Base-by-base conservation (phyloP, 768 basidiomycete species). In the Amanita thiersii region DNA sequence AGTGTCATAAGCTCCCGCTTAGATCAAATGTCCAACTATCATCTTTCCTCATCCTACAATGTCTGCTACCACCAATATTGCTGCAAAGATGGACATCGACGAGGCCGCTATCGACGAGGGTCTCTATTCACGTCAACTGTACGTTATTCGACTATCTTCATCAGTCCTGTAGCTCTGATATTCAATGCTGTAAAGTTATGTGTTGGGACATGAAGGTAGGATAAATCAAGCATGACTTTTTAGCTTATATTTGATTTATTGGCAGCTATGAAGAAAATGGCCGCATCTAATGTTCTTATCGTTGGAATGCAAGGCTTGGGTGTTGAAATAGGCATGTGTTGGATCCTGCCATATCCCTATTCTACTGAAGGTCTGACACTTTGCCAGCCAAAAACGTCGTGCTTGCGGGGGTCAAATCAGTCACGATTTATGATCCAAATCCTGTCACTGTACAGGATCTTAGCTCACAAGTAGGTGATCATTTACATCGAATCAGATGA, bases 261-360 rank as follows among this genome's bases (percentile, higher is more conserved):
- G 33, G 19, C 51, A 97, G 94, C 94, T 33, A 98, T 98, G 96
- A 96, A 96, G 73, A 84, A 82, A 56, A 98, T 99, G 96, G 94
- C 96, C 5, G 70, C 77, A 11, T 97, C 93, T 26, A 96, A 96
- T 56, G 86, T 98, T 30, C 76, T 99, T 48, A 79, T 99, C 48
- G 81, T 96, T 34, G 96, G 96, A 7, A 63, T 91, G 56, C 82
- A 85, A 44, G 96, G 96, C 40, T 64, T 99, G 44, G 94, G 96
- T 33, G 88, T 88, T 44, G 96, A 99, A 64, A 96, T 98, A 54
- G 94, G 93, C 65, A 46, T 65, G 54, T 43, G 23, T 24, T 28
- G 20, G 47, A 40, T 25, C 26, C 44, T 43, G 33, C 28, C 15
- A 24, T 21, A 39, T 21, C 6, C 18, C 20, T 30, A 23, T 45